These are phyloP conservation scores for Paramyrothecium roridum DNA, from an alignment of 2,329 filamentous ascomycete species.

Conservation along the genomic window DNA sequence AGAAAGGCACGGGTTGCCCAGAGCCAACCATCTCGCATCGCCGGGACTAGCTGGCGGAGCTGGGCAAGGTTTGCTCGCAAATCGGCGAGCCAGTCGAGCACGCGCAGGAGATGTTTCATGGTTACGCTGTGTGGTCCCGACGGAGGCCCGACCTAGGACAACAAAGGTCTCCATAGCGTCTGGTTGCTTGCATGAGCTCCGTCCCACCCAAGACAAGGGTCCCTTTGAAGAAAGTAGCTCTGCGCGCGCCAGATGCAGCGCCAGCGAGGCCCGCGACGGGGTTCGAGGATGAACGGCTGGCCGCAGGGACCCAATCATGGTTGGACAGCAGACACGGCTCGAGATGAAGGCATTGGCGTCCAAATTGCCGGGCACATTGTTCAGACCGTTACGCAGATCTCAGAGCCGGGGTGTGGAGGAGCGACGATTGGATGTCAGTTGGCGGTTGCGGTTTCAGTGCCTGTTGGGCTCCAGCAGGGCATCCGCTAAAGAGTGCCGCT, in stretches of 20 bases:
- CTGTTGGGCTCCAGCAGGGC: too few relatives aligned
- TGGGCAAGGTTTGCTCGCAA: slow-evolving; percentile 2
- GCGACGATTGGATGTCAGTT: slow-evolving; percentile 17
- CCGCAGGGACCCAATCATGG: slow-evolving; percentile 12
- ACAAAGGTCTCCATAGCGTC: slow-evolving; percentile 1
- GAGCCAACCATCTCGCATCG: slow-evolving; percentile 3
- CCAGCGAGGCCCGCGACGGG: neutral
- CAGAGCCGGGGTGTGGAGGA: slow-evolving; percentile 15
- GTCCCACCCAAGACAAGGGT: slow-evolving; percentile 5
- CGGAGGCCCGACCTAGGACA: slow-evolving; percentile 9
- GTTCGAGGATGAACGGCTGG: neutral
- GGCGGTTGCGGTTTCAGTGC: slow-evolving; percentile 19
- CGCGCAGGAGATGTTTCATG: slow-evolving; percentile 17
- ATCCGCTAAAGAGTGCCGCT: too few relatives aligned
- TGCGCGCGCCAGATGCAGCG: neutral
- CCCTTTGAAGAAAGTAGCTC: too few relatives aligned
- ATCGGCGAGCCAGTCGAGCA: slow-evolving; percentile 10
- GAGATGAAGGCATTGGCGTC: neutral
- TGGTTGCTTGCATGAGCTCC: slow-evolving; percentile 5
- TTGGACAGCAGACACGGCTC: slow-evolving; percentile 8
- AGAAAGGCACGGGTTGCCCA: neutral
- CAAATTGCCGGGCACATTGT: neutral
- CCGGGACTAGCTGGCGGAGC: slow-evolving; percentile 2
- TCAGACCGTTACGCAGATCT: slow-evolving; percentile 6
- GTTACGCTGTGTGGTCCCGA: slow-evolving; percentile 15